Conservation (phyloP, 768 basidiomycete genomes). For the Boletus huronensis region DNA sequence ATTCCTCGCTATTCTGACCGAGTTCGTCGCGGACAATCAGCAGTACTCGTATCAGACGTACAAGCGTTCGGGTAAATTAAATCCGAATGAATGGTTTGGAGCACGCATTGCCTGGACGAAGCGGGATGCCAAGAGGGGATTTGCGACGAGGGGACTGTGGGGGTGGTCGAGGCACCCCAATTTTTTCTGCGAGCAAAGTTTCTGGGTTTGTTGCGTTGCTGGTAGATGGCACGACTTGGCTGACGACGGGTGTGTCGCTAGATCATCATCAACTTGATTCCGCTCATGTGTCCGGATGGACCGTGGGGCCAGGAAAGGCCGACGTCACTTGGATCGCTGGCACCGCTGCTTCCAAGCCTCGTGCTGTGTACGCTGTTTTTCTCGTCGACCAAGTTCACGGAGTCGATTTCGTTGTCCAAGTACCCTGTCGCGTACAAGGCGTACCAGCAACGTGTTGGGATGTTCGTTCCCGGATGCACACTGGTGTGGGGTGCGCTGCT, state of each 20-base stretch:
- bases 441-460: conserved; percentile 76
- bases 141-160: conserved; percentile 83
- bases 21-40: conserved; percentile 89
- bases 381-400: conserved; percentile 75
- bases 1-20: conserved; percentile 56
- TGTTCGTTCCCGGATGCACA: conserved; percentile 65
- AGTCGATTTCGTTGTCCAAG: conserved; percentile 72
- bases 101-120: conserved; percentile 65
- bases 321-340: conserved; percentile 27
- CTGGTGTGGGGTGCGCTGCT: conserved; percentile 42
- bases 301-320: conserved; percentile 23
- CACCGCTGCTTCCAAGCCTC: conserved; percentile 52
- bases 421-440: conserved; percentile 66
- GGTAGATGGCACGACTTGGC: background rate
- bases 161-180: conserved; percentile 89
- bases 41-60: conserved; percentile 82
- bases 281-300: conserved; percentile 46
- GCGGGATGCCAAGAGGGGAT: conserved; percentile 73
- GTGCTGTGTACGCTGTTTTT: conserved; percentile 69
- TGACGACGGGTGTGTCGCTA: conserved; percentile 24
- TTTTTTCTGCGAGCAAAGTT: conserved; percentile 83
- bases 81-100: conserved; percentile 54
- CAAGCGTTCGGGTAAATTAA: conserved; percentile 50
- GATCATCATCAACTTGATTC: conserved; percentile 69
- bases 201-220: conserved; percentile 57